phyloP scores from a whole-genome alignment of 371 early-diverging fungal genomes.

The Amoeboaphelidium protococcarum region DNA sequence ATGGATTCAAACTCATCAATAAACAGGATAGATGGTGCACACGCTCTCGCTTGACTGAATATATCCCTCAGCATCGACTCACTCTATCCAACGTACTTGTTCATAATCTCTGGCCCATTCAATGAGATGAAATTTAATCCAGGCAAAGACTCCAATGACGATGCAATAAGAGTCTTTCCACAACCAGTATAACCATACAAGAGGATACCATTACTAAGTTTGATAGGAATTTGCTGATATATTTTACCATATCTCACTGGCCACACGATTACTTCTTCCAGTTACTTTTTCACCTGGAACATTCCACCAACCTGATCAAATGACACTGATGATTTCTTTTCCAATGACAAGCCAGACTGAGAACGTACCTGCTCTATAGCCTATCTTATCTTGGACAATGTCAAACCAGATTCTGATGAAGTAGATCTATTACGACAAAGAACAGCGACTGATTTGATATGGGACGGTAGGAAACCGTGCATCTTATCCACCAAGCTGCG shows the following conservation, averaged over 20 bases:
- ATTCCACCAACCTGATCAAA: background rate
- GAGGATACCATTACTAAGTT: background rate
- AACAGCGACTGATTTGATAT: too few species aligned
- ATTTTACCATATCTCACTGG: background rate
- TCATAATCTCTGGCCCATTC: conserved; percentile 85
- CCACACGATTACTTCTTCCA: background rate
- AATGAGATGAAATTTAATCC: conserved; percentile 52
- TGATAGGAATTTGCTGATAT: background rate
- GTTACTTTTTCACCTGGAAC: background rate
- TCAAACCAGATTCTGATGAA: too few species aligned
- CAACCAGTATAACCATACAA: conserved; percentile 96
- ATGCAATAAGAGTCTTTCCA: conserved; percentile 83
- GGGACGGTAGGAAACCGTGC: too few species aligned
- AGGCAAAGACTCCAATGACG: conserved; percentile 60
- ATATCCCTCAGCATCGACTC: conserved; percentile 62
- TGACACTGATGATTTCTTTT: too few species aligned
- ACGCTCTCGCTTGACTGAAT: conserved; percentile 51
- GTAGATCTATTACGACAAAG: too few species aligned
- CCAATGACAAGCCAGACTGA: too few species aligned
- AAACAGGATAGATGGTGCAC: conserved; percentile 76
- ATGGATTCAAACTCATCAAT: conserved; percentile 97
- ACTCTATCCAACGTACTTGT: conserved; percentile 88
- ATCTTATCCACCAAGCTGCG: too few species aligned
- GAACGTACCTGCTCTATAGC: too few species aligned
- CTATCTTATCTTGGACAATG: too few species aligned